These are phyloP conservation scores for Magnusiomyces sp. DNA, from an alignment of 1,139 yeast genomes.

Conservation along the genomic window DNA sequence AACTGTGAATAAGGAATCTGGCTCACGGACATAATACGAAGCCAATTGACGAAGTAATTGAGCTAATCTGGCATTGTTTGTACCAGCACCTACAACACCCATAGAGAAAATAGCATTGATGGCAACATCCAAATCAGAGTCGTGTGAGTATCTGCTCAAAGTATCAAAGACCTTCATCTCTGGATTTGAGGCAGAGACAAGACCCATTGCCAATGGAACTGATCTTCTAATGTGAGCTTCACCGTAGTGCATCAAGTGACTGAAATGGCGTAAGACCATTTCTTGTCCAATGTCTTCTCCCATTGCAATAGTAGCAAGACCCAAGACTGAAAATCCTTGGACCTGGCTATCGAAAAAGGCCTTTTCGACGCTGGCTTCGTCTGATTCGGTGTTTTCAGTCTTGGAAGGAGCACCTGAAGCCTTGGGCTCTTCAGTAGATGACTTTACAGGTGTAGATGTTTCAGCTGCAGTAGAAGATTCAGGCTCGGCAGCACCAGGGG, in stretches of 20 bases:
- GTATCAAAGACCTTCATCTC: conserved; percentile 97
- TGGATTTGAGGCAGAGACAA: conserved; percentile 87
- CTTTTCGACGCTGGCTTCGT: conserved; percentile 33
- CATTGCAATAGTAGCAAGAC: conserved; percentile 90
- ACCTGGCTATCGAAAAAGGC: conserved; percentile 45
- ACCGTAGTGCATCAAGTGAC: conserved; percentile 97
- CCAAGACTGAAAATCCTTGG: conserved; percentile 88
- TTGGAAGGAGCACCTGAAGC: conserved; percentile 7
- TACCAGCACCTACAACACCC: conserved; percentile 99
- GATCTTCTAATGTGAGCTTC: conserved; percentile 86
- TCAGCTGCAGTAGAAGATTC: conserved; percentile 17
- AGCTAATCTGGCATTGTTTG: conserved; percentile 95
- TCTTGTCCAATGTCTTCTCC: conserved; percentile 98
- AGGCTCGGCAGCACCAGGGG: conserved; percentile 22
- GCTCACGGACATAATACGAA: conserved; percentile 81
- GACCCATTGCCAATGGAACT: conserved; percentile 96
- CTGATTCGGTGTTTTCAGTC: conserved; percentile 16
- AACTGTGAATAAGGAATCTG: conserved; percentile 86
- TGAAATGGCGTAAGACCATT: conserved; percentile 94
- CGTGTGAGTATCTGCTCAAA: conserved; percentile 91
- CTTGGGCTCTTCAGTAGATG: conserved; percentile 13
- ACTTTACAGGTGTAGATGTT: conserved; percentile 1
- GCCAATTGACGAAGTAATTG: conserved; percentile 93
- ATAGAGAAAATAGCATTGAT: conserved; percentile 90
- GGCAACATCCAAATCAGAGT: conserved; percentile 89